Conservation (phyloP, 352 stramenopile genomes). For the Phytophthora crassamura region DNA sequence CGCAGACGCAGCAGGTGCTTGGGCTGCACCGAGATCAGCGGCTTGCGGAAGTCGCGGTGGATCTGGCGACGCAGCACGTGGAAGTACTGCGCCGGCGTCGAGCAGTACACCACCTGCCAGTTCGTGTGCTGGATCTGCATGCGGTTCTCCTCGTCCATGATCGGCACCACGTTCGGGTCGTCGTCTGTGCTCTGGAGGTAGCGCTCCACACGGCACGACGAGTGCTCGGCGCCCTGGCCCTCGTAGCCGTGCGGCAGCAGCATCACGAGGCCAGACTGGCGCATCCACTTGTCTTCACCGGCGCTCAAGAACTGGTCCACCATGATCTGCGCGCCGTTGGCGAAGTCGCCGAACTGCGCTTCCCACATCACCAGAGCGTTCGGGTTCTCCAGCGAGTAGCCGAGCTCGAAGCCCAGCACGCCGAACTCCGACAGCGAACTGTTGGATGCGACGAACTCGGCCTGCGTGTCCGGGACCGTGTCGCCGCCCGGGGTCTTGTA, state of each 20-base stretch:
- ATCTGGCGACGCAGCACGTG: slow-evolving; percentile 93
- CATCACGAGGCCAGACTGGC: slow-evolving; percentile 95
- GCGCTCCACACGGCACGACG: slow-evolving; percentile 94
- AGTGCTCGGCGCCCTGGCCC: slow-evolving; percentile 96
- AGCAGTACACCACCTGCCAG: slow-evolving; percentile 97
- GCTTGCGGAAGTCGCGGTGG: slow-evolving; percentile 98
- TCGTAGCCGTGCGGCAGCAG: slow-evolving; percentile 97
- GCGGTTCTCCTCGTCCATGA: slow-evolving; percentile 92
- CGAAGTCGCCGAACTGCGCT: slow-evolving; percentile 98
- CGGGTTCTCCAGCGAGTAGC: slow-evolving; percentile 95
- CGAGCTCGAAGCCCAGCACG: slow-evolving; percentile 96
- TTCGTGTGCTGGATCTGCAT: slow-evolving; percentile 98
- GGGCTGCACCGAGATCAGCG: slow-evolving; percentile 95
- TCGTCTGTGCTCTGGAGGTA: slow-evolving; percentile 96
- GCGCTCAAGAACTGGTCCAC: slow-evolving; percentile 97
- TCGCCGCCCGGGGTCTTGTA: slow-evolving; percentile 34
- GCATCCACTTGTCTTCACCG: slow-evolving; percentile 98
- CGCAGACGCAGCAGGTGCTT: slow-evolving; percentile 97
- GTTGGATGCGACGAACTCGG: slow-evolving; percentile 93
- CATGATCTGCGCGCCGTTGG: slow-evolving; percentile 97
- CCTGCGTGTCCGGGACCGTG: slow-evolving; percentile 79
- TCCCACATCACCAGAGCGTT: slow-evolving; percentile 95
- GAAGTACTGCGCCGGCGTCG: slow-evolving; percentile 94
- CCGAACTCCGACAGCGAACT: slow-evolving; percentile 96
- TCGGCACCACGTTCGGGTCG: slow-evolving; percentile 94